A percentile compares a stretch with the other conserved stretches of the same genome.
Conservation (phyloP, 331 rosid species). For the Rhamnella rubrinervis region DNA sequence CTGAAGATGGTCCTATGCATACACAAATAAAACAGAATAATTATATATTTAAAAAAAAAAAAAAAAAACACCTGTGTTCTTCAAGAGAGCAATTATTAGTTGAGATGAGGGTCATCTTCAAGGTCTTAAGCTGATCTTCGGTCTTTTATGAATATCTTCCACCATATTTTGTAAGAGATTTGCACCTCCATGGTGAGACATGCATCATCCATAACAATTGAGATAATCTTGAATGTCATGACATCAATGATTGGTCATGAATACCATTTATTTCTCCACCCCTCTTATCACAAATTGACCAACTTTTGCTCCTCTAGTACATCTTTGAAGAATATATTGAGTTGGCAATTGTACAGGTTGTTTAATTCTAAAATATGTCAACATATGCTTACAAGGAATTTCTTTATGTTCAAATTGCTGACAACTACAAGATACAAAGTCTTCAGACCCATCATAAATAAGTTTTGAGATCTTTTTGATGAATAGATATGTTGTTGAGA, state of each 20-base stretch:
- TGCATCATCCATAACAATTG: constrained; percentile 2
- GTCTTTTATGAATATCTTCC: too few species aligned
- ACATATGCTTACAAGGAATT: not conserved
- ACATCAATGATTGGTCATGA: not conserved
- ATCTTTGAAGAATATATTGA: constrained; percentile 1
- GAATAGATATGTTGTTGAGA: too few species aligned
- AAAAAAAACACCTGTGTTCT: too few species aligned
- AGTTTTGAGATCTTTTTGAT: not conserved
- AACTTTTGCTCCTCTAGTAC: not conserved
- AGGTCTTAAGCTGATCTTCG: too few species aligned
- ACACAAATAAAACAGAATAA: too few species aligned
- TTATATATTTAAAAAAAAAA: too few species aligned
- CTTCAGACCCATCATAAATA: not conserved
- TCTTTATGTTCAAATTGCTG: not conserved
- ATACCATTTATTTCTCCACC: not conserved
- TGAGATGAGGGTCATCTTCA: too few species aligned
- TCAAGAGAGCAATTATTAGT: too few species aligned
- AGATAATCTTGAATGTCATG: not conserved
- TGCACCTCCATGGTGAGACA: not conserved
- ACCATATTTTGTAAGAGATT: too few species aligned
- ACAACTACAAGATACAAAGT: not conserved
- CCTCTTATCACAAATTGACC: not conserved
- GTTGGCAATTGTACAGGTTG: not conserved
- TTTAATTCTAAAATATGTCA: not conserved
- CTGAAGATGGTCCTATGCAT: too few species aligned